phyloP scores from a whole-genome alignment of 2,329 filamentous ascomycete species.

The Trichoderma breve region DNA sequence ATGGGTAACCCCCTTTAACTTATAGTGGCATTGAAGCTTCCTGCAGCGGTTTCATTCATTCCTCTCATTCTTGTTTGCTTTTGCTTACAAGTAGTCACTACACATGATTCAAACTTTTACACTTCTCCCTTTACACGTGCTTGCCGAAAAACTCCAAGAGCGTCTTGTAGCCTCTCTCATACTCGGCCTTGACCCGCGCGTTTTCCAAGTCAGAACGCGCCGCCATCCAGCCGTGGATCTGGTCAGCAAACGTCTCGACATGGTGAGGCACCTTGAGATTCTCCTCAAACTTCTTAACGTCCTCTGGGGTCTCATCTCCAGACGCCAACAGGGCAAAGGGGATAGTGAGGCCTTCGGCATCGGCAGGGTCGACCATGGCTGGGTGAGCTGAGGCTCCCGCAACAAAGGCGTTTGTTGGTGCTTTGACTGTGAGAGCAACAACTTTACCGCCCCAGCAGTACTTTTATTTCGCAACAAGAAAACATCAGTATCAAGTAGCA shows the following conservation, averaged over 20 bases:
- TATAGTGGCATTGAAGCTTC: not conserved
- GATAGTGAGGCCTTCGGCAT: conserved; percentile 59
- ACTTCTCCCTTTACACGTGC: conserved; percentile 38
- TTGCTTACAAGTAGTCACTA: not conserved
- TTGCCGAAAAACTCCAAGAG: conserved; percentile 58
- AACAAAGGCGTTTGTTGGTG: conserved; percentile 54
- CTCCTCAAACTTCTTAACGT: conserved; percentile 56
- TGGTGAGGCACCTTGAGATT: conserved; percentile 54
- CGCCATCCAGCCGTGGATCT: conserved; percentile 74
- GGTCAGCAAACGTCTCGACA: conserved; percentile 64
- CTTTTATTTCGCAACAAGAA: conserved; percentile 28
- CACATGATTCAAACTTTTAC: not conserved
- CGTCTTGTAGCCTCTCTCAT: conserved; percentile 59
- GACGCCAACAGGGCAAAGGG: conserved; percentile 64
- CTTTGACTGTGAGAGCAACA: conserved; percentile 50
- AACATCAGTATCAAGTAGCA: not conserved
- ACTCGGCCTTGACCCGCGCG: conserved; percentile 58
- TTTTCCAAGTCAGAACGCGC: conserved; percentile 60
- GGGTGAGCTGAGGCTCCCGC: conserved; percentile 55
- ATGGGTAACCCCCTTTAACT: not conserved
- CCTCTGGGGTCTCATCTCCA: conserved; percentile 58
- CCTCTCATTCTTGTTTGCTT: not conserved
- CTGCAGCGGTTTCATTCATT: not conserved
- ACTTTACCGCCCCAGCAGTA: conserved; percentile 74
- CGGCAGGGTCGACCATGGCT: conserved; percentile 62